Evolutionary conservation across 441 rosid species (phyloP).

Genomic region (Corymbia calophylla): DNA sequence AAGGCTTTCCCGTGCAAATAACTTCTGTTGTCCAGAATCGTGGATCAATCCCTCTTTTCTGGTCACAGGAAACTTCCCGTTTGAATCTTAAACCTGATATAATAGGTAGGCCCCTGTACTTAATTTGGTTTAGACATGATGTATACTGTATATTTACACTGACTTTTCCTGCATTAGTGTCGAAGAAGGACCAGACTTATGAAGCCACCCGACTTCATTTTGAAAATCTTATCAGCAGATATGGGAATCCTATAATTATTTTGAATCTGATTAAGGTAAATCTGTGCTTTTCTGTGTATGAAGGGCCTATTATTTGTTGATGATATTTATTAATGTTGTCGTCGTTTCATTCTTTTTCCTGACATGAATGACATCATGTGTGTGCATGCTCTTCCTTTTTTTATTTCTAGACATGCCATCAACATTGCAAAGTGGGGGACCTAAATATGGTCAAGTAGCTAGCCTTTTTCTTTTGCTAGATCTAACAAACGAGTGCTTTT

Average conservation of each 20-base stretch:
- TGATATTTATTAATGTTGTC: not conserved
- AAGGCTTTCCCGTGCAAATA: conserved; percentile 67
- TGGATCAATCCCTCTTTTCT: conserved; percentile 96
- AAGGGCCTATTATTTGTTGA: not conserved
- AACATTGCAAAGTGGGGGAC: not conserved
- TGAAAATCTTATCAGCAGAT: conserved; percentile 85
- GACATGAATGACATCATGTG: not conserved
- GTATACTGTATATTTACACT: not conserved
- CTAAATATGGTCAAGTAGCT: not conserved
- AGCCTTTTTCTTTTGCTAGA: not conserved
- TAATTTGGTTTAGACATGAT: not conserved
- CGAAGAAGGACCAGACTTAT: conserved; percentile 81
- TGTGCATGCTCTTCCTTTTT: not conserved
- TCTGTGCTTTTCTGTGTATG: not conserved
- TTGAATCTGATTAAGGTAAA: conserved; percentile 90
- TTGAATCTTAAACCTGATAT: conserved; percentile 96
- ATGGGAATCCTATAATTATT: conserved; percentile 94
- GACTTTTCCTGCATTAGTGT: conserved; percentile 41
- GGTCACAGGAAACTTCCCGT: conserved; percentile 99
- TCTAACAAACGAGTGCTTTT: not conserved
- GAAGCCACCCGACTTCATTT: conserved; percentile 96
- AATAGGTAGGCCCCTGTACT: conserved; percentile 36
- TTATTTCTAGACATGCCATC: not conserved
- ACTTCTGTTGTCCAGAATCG: conserved; percentile 96
- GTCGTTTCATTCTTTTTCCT: not conserved